A percentile compares a stretch with the other conserved stretches of the same genome.
Evolutionary conservation across 2,329 filamentous ascomycete genomes (phyloP).

Genomic region (Nectriaceae sp.): DNA sequence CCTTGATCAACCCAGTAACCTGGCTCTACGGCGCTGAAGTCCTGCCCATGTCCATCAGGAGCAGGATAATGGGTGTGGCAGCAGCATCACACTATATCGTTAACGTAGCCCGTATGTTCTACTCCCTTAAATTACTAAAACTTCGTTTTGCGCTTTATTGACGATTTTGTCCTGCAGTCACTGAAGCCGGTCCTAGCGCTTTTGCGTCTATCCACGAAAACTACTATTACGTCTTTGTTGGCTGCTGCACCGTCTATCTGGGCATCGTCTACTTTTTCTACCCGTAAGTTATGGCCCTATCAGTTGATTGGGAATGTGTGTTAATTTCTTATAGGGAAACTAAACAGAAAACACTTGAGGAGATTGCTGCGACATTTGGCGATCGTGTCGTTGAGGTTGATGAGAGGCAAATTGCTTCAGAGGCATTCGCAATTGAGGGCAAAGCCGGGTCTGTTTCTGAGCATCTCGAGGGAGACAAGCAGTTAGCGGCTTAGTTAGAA

Average conservation of each 20-base stretch:
- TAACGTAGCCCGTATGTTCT: not conserved
- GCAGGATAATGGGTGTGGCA: not conserved
- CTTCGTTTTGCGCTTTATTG: too few relatives aligned
- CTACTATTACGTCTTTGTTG: not conserved
- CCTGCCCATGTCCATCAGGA: not conserved
- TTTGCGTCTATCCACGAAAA: not conserved
- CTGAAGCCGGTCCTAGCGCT: not conserved
- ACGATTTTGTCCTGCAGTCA: too few relatives aligned
- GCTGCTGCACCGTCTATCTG: not conserved
- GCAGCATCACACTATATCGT: not conserved
- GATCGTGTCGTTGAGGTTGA: not conserved
- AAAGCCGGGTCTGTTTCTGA: not conserved
- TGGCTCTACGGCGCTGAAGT: not conserved
- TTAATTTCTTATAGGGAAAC: not conserved
- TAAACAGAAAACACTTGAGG: not conserved
- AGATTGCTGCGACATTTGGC: not conserved
- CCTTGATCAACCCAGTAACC: not conserved
- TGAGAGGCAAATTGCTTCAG: not conserved
- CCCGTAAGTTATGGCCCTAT: not conserved
- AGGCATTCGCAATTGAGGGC: not conserved
- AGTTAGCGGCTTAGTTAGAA: too few relatives aligned
- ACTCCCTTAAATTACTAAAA: too few relatives aligned
- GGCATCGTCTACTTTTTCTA: not conserved
- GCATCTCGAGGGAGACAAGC: not conserved
- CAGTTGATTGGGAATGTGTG: too few relatives aligned